phyloP scores from a whole-genome alignment of 257 asterid genomes.

The Cordia subcordata region DNA sequence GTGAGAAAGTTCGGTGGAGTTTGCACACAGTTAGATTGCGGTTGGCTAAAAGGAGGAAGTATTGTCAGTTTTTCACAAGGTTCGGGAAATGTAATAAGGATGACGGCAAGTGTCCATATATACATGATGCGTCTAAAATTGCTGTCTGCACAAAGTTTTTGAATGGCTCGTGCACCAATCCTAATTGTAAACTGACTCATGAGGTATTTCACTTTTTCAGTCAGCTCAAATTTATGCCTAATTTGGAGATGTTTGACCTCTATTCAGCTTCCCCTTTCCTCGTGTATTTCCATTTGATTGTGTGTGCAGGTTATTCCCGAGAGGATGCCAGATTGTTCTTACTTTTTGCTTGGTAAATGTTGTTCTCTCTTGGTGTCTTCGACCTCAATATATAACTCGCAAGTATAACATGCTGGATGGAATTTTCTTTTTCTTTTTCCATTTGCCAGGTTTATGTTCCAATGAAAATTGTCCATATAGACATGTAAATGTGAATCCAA shows the following conservation, averaged over 20 bases:
- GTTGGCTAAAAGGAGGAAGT: conserved; percentile 73
- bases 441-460: conserved; percentile 76
- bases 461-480: conserved; percentile 88
- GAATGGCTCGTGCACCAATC: conserved; percentile 61
- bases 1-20: conserved; percentile 93
- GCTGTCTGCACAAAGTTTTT: conserved; percentile 92
- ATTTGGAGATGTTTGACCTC: not conserved
- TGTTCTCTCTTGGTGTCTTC: conserved; percentile 11
- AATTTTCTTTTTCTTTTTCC: not conserved
- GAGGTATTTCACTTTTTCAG: conserved; percentile 45
- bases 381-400: not conserved
- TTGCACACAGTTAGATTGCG: conserved; percentile 89
- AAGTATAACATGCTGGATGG: conserved; percentile 17
- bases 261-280: conserved; percentile 7
- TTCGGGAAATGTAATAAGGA: conserved; percentile 93
- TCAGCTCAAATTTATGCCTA: not conserved
- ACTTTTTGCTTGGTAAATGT: conserved; percentile 73
- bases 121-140: conserved; percentile 84
- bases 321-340: conserved; percentile 97
- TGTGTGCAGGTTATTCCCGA: conserved; percentile 78
- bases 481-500: conserved; percentile 77
- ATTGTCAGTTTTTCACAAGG: conserved; percentile 90
- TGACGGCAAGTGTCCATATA: conserved; percentile 77
- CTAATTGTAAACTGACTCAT: conserved; percentile 83
- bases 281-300: conserved; percentile 13